These are phyloP conservation scores for Hyaloscypha hepaticicola DNA, from an alignment of 495 filamentous ascomycete genomes.

Conservation along the genomic window DNA sequence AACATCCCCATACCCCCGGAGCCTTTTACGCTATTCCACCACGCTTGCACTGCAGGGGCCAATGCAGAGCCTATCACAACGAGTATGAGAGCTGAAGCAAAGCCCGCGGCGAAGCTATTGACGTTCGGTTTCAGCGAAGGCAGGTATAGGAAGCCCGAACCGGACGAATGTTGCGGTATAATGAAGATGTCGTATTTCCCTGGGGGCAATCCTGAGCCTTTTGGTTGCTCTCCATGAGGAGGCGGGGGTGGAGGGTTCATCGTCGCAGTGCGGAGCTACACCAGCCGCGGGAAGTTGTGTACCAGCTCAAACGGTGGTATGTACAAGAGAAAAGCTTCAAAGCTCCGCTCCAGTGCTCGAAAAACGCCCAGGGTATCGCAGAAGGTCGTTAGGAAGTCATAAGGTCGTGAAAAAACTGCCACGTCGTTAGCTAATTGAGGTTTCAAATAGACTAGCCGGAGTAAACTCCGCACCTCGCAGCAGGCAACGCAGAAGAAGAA, in stretches of 20 bases:
- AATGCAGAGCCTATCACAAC: constrained; percentile 68
- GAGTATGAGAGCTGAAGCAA: constrained; percentile 65
- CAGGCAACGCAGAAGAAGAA: constrained; percentile 19
- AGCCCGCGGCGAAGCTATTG: constrained; percentile 90
- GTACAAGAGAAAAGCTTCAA: neutral
- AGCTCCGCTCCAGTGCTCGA: neutral
- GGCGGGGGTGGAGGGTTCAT: constrained; percentile 59
- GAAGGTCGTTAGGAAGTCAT: constrained; percentile 26
- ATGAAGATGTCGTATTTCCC: constrained; percentile 98
- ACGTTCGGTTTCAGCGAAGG: constrained; percentile 80
- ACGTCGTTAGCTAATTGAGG: neutral
- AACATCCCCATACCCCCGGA: constrained; percentile 61
- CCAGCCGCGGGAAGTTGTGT: constrained; percentile 10
- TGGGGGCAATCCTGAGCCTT: constrained; percentile 60
- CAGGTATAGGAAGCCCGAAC: constrained; percentile 89
- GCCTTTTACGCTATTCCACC: constrained; percentile 61
- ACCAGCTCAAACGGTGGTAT: constrained; percentile 8
- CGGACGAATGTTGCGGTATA: constrained; percentile 89
- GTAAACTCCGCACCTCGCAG: constrained; percentile 8
- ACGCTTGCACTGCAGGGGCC: constrained; percentile 65
- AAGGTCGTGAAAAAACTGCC: constrained; percentile 31
- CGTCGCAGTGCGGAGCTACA: constrained; percentile 10
- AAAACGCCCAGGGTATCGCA: constrained; percentile 17
- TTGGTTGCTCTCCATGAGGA: constrained; percentile 67
- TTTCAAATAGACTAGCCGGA: neutral